Conservation (phyloP, 2,329 filamentous ascomycete genomes). For the Amylocarpus encephaloides region DNA sequence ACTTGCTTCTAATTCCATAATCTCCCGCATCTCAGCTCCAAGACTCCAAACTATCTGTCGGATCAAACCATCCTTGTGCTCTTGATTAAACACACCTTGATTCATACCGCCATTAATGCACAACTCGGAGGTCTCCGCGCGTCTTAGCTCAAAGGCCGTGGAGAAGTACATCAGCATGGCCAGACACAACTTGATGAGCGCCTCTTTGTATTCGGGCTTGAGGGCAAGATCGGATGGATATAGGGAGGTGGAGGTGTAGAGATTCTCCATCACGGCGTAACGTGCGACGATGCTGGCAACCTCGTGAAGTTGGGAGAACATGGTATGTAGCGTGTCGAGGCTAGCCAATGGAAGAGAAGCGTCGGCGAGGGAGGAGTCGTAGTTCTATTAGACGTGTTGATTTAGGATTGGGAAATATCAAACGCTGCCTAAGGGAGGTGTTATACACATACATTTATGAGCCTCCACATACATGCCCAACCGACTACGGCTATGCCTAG, state of each 20-base stretch:
- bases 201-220: neutral
- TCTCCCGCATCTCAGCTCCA: neutral
- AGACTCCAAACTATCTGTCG: neutral
- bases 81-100: neutral
- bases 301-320: conserved; percentile 8
- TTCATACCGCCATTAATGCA: neutral
- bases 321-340: neutral
- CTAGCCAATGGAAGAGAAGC: neutral
- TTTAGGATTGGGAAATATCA: neutral
- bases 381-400: neutral
- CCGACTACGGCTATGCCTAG: conserved; percentile 12
- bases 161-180: neutral
- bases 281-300: conserved; percentile 17
- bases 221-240: neutral
- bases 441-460: neutral
- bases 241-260: conserved; percentile 4
- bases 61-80: neutral
- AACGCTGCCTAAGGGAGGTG: neutral
- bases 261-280: conserved; percentile 22
- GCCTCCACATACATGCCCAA: conserved; percentile 12
- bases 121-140: neutral
- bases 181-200: neutral
- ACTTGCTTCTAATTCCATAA: neutral
- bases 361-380: neutral
- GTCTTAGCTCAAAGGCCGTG: neutral